phyloP scores from a whole-genome alignment of 768 basidiomycete species.

The Auricularia auricula-judae region DNA sequence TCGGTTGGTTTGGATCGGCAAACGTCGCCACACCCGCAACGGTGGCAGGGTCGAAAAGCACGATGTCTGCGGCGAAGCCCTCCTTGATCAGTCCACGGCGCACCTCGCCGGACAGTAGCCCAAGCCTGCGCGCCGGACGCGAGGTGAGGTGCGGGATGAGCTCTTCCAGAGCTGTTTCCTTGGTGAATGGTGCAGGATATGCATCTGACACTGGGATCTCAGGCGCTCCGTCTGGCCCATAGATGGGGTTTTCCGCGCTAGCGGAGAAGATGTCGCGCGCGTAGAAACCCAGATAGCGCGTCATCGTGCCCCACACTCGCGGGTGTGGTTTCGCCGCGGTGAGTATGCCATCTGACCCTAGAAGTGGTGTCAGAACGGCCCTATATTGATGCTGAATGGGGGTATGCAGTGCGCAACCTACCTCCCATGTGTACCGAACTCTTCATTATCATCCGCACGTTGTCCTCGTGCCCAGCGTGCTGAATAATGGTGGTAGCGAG shows the following conservation, averaged over 20 bases:
- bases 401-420: conserved; percentile 2
- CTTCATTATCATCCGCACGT: conserved; percentile 17
- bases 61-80: conserved; percentile 18
- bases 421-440: conserved; percentile 18
- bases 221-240: background rate
- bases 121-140: conserved; percentile 17
- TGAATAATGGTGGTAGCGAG: conserved; percentile 18
- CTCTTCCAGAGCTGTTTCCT: conserved; percentile 7
- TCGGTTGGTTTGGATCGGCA: conserved; percentile 13
- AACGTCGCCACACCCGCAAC: conserved; percentile 17
- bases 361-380: too few species aligned
- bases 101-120: conserved; percentile 9
- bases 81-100: conserved; percentile 14
- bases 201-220: background rate
- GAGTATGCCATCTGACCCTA: conserved; percentile 15
- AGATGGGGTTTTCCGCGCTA: background rate
- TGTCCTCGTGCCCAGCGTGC: conserved; percentile 21
- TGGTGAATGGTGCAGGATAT: background rate
- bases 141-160: conserved; percentile 21
- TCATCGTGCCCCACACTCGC: conserved; percentile 9
- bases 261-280: conserved; percentile 13
- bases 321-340: conserved; percentile 16
- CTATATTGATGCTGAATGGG: too few species aligned
- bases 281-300: conserved; percentile 12
- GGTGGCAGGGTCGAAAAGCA: conserved; percentile 16